Percentiles rank a stretch among this genome's conserved stretches.
Conservation (phyloP, 148 eudicot species). For the Rhododendron williamsianum region DNA sequence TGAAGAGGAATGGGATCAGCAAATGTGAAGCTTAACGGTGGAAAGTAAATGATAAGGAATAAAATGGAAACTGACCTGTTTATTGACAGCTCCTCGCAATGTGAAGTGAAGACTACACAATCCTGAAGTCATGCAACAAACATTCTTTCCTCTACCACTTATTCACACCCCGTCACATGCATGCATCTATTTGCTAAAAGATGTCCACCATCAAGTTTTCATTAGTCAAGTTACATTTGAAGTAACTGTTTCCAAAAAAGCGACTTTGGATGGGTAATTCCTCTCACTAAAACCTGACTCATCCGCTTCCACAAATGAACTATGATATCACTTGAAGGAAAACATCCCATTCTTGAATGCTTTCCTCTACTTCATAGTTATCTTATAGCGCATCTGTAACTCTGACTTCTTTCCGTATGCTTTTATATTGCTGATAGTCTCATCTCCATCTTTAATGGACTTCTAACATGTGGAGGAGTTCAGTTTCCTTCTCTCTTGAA, state of each 20-base stretch:
- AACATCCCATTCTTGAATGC: not conserved
- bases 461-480: not conserved
- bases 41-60: not conserved
- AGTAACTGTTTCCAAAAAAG: not conserved
- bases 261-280: not conserved
- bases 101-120: not conserved
- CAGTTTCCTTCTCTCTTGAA: not conserved
- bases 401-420: not conserved
- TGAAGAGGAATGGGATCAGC: not conserved
- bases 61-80: not conserved
- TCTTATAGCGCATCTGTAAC: not conserved
- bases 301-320: not conserved
- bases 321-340: not conserved
- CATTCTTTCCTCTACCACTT: not conserved
- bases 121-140: not conserved
- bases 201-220: not conserved
- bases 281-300: not conserved
- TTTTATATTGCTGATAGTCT: not conserved
- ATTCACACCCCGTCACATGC: not conserved
- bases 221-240: not conserved
- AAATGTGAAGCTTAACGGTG: not conserved
- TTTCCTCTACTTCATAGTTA: not conserved
- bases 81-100: not conserved
- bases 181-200: not conserved
- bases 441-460: not conserved